Base-by-base conservation (phyloP, 2,329 filamentous ascomycete species). In the Pseudocercospora macadamiae region DNA sequence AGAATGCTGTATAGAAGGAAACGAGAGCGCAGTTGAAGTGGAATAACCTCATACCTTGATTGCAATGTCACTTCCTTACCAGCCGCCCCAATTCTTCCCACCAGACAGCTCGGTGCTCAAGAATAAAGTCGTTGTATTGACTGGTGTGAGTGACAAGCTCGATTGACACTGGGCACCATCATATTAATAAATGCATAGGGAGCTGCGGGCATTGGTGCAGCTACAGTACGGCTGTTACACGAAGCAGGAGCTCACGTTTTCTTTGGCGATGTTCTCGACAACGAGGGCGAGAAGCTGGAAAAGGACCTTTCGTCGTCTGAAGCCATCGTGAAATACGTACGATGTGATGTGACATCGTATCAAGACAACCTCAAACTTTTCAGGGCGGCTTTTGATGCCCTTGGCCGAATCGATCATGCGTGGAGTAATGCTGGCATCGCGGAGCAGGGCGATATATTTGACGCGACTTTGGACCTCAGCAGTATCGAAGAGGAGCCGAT, bases 331-430 rank as follows among this genome's bases (percentile, higher is more conserved):
- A 9, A 18, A 44, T 83, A 81, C 68, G 71, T 76, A 9, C 67
- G 71, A 21, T 74, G 75, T 34, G 79, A 83, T 66, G 78, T 82
- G n/a, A 74, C 75, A 6, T 67, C 73, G 37, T 81, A 83, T 63
- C 62, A 73, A 25, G 75, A 77, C 10, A 77, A 80, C 28, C 65
- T 82, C 14, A 68, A 70, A 1, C 69, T 83, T 3, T 83, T 83
- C 66, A 75, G 80, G 21, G 60, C 72, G 1, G 79, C 80, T 0
- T 76, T 76, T 42, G 67, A 75, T 5, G 74, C 71, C n/a, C 79
- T 79, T 58, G 77, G 77, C 1, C 71, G 71, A 4, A 74, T 83
- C 19, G 81, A 83, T 59, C 76, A 80, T 59, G 80, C 80, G 3
- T 73, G 81, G 25, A 75, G 76, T 2, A 79, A 76, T 42, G 81